Evolutionary conservation across 768 basidiomycete genomes (phyloP), one percentile per base, ranked within the genome.

Genomic region (Tricholoma bakamatsutake): DNA sequence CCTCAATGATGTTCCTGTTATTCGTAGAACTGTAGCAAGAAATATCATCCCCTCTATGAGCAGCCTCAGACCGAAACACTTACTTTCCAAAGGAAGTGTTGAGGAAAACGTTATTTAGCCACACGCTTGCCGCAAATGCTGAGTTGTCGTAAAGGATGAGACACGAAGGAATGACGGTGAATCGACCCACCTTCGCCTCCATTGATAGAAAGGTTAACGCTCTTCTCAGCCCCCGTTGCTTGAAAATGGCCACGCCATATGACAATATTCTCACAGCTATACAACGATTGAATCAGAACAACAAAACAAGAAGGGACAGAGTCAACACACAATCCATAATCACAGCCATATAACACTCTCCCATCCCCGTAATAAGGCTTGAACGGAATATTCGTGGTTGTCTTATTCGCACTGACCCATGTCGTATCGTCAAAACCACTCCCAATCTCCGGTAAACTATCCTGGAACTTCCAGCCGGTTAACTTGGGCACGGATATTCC

Each of bases 81-180:
- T 61, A 87, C 87, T 88, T 89, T 71, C 87, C 87, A 57, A 82
- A 87, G 0, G 88, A 83, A 1, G 88, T 89, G 8, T 75, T 75
- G 45, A 93, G 66, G 73, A 91, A 90, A 4, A 78, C 73, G 57
- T 84, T 69, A 59, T 93, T 93, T 30, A 89, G 71, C 86, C 88
- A 92, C 12, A 92, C 83, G 51, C 86, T 88, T 2, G 88, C 88
- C 28, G 90, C 88, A 61, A 93, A 93, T 4, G 85, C 89, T 85
- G 33, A 62, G 35, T 55, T 34, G 27, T 54, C n/a, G 39, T 13
- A 15, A n/a, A 42, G 56, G 52, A 48, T 5, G 28, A 17, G n/a
- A 39, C 9, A 9, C 7, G 21, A 31, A 40, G 6, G 9, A 3
- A 55, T 55, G 7, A 39, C 33, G 53, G 9, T 50, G 30, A 3